Percentiles rank a stretch among this genome's conserved stretches.
Evolutionary conservation across 192 early-diverging fungal species (phyloP).

Genomic region (Cladochytrium replicatum): DNA sequence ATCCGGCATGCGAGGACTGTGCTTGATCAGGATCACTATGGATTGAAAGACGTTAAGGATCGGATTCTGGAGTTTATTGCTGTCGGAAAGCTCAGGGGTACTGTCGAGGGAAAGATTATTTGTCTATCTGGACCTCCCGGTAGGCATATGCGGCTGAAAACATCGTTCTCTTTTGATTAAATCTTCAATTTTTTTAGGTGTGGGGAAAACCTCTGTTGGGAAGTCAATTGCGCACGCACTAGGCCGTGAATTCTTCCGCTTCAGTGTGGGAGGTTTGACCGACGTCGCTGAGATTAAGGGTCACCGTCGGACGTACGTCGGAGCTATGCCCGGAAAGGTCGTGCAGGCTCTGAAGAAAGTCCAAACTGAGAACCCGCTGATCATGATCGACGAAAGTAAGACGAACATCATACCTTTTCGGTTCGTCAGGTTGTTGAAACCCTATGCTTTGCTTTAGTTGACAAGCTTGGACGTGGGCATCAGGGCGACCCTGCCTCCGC

Average conservation of each 20-base stretch:
- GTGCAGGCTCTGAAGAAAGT: conserved; percentile 98
- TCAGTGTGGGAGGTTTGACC: conserved; percentile 92
- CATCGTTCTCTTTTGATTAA: neutral
- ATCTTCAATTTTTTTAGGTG: too few relatives aligned
- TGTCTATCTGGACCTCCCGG: conserved; percentile 98
- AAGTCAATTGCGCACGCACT: conserved; percentile 95
- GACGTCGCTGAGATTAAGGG: conserved; percentile 99
- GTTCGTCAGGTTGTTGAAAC: neutral
- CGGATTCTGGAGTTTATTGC: conserved; percentile 98
- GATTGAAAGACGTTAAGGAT: conserved; percentile 97
- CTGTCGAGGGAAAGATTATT: conserved; percentile 97
- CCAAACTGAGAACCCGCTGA: conserved; percentile 94
- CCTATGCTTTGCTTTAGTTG: too few relatives aligned
- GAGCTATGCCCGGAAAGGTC: conserved; percentile 99
- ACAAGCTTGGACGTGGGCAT: conserved; percentile 94
- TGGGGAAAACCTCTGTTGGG: conserved; percentile 97
- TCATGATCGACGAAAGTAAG: conserved; percentile 88
- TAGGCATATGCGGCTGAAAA: conserved; percentile 9
- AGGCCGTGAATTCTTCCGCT: conserved; percentile 90
- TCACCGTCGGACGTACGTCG: conserved; percentile 96
- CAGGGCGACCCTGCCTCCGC: conserved; percentile 98
- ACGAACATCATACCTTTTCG: neutral
- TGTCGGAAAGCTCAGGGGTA: conserved; percentile 87
- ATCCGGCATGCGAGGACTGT: conserved; percentile 74
- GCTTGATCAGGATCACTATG: conserved; percentile 97